A percentile compares a stretch with the other conserved stretches of the same genome.
These are phyloP conservation scores for Smallanthus sonchifolius DNA, from an alignment of 129 eudicot species.

Conservation along the genomic window DNA sequence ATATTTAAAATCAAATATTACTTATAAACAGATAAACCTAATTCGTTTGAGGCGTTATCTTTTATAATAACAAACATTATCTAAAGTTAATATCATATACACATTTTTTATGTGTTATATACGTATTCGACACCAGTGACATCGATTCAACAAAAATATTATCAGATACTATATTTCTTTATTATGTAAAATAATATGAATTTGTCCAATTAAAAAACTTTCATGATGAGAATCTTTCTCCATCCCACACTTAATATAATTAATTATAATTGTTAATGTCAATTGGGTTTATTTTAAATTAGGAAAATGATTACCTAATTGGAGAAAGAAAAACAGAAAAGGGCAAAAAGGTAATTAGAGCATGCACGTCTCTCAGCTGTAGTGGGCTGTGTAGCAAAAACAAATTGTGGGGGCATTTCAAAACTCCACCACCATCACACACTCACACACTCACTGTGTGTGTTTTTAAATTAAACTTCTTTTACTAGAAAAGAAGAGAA, in stretches of 20 bases:
- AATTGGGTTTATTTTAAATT: conserved; percentile 3
- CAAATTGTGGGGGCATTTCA: conserved; percentile 41
- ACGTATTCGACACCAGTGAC: no score
- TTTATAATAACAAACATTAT: no score
- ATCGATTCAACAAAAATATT: no score
- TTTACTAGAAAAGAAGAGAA: conserved; percentile 30
- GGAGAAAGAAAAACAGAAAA: neutral
- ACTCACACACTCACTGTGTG: conserved; percentile 16
- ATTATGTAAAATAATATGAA: neutral
- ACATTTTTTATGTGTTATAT: no score
- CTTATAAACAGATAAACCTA: neutral
- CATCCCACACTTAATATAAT: neutral
- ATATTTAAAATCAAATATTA: neutral
- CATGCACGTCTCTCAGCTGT: conserved; percentile 41
- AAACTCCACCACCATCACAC: conserved; percentile 18
- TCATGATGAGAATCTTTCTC: neutral
- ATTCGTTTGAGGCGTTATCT: neutral
- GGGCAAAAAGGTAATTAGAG: conserved; percentile 29
- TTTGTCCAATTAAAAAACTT: conserved; percentile 4
- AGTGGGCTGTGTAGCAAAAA: conserved; percentile 41
- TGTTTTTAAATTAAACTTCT: conserved; percentile 24
- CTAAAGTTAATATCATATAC: no score
- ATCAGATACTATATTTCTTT: neutral
- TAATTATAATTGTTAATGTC: neutral
- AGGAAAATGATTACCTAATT: neutral